These are phyloP conservation scores for Rhizoctonia solani DNA, from an alignment of 1,284 basidiomycete genomes.

Conservation along the genomic window DNA sequence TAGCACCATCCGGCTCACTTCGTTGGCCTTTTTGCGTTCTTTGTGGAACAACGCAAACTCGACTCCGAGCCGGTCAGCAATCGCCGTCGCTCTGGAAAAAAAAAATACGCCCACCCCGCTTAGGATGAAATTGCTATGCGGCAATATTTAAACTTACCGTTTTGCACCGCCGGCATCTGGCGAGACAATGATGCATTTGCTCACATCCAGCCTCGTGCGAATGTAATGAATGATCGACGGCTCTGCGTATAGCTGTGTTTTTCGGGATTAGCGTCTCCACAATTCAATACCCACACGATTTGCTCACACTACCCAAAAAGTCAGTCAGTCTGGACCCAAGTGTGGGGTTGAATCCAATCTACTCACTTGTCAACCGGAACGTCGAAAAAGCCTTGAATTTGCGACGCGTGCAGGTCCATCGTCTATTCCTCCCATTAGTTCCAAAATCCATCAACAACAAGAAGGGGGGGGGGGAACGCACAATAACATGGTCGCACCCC, in stretches of 20 bases:
- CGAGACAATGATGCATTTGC: conserved; percentile 94
- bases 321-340: not conserved
- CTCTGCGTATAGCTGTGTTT: conserved; percentile 89
- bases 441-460: too few species aligned
- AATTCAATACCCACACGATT: too few species aligned
- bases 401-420: conserved; percentile 98
- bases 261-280: conserved; percentile 35
- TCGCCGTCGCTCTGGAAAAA: conserved; percentile 82
- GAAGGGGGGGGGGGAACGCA: too few species aligned
- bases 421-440: too few species aligned
- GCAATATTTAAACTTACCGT: conserved; percentile 60
- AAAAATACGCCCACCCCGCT: not conserved
- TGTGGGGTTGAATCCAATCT: conserved; percentile 1
- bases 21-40: conserved; percentile 99
- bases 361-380: conserved; percentile 99
- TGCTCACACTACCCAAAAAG: not conserved
- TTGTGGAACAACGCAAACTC: conserved; percentile 99
- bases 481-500: conserved; percentile 98
- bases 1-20: conserved; percentile 98
- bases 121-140: too few species aligned
- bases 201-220: conserved; percentile 85
- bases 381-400: conserved; percentile 99
- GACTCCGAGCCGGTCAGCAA: conserved; percentile 94
- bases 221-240: conserved; percentile 97
- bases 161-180: conserved; percentile 99